Percentiles rank a stretch among this genome's conserved stretches.
Evolutionary conservation across 495 filamentous ascomycete species (phyloP).

Genomic region (Tuber magnatum): DNA sequence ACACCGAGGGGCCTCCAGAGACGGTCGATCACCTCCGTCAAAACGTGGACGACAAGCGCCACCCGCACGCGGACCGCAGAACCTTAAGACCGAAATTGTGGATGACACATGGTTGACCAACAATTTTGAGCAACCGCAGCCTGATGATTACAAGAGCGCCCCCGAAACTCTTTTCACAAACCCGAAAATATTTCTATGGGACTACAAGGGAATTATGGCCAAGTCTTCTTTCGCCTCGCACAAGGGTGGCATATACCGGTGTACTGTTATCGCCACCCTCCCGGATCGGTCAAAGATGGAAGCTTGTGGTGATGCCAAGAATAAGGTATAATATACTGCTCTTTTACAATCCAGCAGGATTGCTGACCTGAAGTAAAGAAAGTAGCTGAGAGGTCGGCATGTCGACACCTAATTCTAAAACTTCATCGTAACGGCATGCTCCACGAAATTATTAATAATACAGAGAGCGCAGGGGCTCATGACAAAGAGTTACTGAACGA

Average conservation of each 20-base stretch:
- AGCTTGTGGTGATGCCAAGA: conserved; percentile 40
- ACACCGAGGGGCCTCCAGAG: neutral
- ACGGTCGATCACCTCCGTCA: neutral
- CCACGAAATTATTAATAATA: conserved; percentile 30
- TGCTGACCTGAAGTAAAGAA: conserved; percentile 37
- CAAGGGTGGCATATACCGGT: conserved; percentile 17
- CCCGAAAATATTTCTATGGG: conserved; percentile 36
- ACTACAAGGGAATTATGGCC: conserved; percentile 30
- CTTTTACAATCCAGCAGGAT: neutral
- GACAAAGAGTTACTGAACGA: conserved; percentile 36
- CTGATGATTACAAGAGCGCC: conserved; percentile 32
- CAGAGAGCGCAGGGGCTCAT: conserved; percentile 21
- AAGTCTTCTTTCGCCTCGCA: conserved; percentile 23
- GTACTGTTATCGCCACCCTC: conserved; percentile 38
- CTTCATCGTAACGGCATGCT: conserved; percentile 40
- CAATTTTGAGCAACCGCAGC: conserved; percentile 24
- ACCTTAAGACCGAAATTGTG: conserved; percentile 23
- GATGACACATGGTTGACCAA: conserved; percentile 29
- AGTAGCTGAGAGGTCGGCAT: conserved; percentile 42
- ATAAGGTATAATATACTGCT: conserved; percentile 33
- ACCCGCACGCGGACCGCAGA: conserved; percentile 15
- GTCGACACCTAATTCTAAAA: conserved; percentile 41
- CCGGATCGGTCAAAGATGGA: conserved; percentile 31
- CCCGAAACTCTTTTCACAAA: conserved; percentile 36
- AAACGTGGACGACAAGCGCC: conserved; percentile 14